Percentiles rank a stretch among this genome's conserved stretches.
Conservation (phyloP, 768 basidiomycete genomes). For the Neoboletus brunneissimus region DNA sequence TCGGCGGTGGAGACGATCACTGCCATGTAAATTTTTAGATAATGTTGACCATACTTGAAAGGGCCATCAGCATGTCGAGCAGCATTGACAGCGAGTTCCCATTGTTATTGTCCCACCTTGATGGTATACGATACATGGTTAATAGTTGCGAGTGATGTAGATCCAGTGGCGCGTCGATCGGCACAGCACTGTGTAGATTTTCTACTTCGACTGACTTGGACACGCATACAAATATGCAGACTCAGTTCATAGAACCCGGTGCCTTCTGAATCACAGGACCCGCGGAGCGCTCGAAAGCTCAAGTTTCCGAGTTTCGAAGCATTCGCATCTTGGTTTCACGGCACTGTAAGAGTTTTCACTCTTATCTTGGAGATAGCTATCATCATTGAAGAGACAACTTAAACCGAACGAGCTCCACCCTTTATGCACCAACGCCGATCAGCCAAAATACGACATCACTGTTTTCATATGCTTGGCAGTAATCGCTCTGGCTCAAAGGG, state of each 20-base stretch:
- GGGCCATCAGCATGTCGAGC: background rate
- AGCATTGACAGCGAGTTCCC: background rate
- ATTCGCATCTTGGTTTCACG: background rate
- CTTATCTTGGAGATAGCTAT: background rate
- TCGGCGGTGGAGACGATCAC: no score
- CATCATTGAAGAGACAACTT: background rate
- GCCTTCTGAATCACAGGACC: background rate
- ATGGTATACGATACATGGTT: background rate
- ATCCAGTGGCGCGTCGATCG: background rate
- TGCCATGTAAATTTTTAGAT: no score
- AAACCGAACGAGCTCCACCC: no score
- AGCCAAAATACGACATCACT: background rate
- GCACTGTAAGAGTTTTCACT: background rate
- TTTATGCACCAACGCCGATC: background rate
- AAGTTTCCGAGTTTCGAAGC: background rate
- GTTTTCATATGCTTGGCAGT: background rate
- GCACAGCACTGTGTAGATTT: no score
- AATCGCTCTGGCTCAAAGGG: background rate
- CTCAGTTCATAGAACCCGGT: background rate
- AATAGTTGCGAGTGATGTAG: background rate
- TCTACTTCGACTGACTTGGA: no score
- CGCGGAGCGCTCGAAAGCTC: background rate
- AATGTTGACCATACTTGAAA: background rate
- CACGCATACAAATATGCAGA: no score
- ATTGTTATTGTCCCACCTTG: no score